These are phyloP conservation scores for Fagopyrum homotropicum DNA, from an alignment of 148 eudicot genomes.

Conservation along the genomic window DNA sequence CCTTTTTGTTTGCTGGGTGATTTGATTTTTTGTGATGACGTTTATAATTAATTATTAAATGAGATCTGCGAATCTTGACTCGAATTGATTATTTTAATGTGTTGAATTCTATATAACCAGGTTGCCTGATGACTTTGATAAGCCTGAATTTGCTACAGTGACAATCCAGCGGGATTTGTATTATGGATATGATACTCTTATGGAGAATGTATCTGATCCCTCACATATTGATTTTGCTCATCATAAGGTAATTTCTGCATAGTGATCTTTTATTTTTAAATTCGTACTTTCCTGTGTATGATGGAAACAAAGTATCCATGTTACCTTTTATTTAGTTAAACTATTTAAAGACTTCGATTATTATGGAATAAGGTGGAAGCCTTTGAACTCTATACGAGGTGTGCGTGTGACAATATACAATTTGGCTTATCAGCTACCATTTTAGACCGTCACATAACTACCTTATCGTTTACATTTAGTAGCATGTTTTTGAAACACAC, in stretches of 20 bases:
- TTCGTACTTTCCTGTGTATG: background rate
- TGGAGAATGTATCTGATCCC: constrained; percentile 99
- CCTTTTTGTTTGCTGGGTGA: constrained; percentile 1
- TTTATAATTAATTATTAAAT: background rate
- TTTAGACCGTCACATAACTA: background rate
- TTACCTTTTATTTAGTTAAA: background rate
- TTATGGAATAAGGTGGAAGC: background rate
- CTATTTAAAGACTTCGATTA: background rate
- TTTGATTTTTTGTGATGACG: background rate
- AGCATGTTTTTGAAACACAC: background rate
- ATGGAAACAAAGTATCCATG: background rate
- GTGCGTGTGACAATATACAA: background rate
- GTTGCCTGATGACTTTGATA: constrained; percentile 94
- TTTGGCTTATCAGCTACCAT: background rate
- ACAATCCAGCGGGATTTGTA: constrained; percentile 93
- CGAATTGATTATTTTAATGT: background rate
- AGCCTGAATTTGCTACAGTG: constrained; percentile 89
- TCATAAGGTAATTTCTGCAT: constrained; percentile 59
- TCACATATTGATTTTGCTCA: constrained; percentile 99
- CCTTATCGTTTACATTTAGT: background rate
- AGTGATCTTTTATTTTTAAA: background rate
- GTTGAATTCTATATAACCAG: constrained; percentile 32
- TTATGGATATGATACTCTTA: constrained; percentile 93
- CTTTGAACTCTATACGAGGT: background rate
- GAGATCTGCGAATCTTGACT: background rate